phyloP scores from a whole-genome alignment of 1,284 basidiomycete genomes.

The Ganoderma resinaceum region DNA sequence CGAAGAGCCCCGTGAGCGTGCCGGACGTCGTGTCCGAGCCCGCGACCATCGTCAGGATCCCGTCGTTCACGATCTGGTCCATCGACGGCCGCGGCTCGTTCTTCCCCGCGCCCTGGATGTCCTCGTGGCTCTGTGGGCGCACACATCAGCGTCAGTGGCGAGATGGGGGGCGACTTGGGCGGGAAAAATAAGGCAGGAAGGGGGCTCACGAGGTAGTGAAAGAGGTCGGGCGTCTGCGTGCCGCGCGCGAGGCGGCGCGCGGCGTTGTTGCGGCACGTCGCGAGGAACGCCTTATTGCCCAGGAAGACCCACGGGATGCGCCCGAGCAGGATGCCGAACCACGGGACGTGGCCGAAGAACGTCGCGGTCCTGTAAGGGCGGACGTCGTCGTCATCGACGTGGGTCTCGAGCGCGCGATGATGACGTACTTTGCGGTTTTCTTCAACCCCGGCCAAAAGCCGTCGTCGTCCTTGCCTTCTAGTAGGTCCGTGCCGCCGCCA shows the following conservation, averaged over 20 bases:
- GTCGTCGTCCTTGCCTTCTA: conserved; percentile 27
- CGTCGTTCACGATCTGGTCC: conserved; percentile 28
- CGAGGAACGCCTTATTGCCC: conserved; percentile 11
- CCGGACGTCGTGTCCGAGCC: conserved; percentile 43
- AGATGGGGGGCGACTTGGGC: background rate
- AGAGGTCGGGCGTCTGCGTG: background rate
- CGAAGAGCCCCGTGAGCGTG: conserved; percentile 33
- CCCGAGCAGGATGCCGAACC: conserved; percentile 22
- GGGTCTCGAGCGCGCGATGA: background rate
- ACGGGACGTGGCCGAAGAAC: conserved; percentile 29
- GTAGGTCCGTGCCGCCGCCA: conserved; percentile 34
- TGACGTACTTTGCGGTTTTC: conserved; percentile 20
- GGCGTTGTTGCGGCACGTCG: background rate
- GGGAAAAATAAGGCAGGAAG: background rate
- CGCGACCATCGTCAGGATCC: conserved; percentile 33
- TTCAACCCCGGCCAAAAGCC: conserved; percentile 22
- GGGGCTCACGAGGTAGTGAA: background rate
- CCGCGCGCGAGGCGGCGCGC: background rate
- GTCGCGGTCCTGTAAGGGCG: background rate
- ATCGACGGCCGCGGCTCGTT: conserved; percentile 21
- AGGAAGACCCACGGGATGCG: conserved; percentile 15
- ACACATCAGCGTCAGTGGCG: background rate
- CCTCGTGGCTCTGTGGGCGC: conserved; percentile 31
- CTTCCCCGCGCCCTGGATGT: conserved; percentile 17
- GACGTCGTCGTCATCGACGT: background rate